phyloP scores from a whole-genome alignment of 768 basidiomycete species.

The Leccinum variicolor region DNA sequence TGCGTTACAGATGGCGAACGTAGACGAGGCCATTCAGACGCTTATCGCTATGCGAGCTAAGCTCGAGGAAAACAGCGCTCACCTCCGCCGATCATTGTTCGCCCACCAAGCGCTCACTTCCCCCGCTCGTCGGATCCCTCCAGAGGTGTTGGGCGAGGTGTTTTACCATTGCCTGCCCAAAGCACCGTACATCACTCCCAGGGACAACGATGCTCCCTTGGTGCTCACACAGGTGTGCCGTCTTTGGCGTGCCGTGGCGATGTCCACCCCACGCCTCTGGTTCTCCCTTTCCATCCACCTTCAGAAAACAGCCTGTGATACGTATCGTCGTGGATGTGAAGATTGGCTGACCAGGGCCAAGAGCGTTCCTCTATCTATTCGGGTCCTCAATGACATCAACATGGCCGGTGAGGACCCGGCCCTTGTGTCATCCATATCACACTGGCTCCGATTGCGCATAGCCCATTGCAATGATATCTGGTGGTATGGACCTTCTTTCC shows the following conservation, averaged over 20 bases:
- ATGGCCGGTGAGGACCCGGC: slow-evolving; percentile 3
- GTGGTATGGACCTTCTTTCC: slow-evolving; percentile 31
- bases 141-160: slow-evolving; percentile 31
- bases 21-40: slow-evolving; percentile 17
- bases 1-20: slow-evolving; percentile 14
- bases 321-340: slow-evolving; percentile 19
- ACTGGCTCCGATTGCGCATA: slow-evolving; percentile 25
- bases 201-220: slow-evolving; percentile 19
- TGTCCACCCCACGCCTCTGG: slow-evolving; percentile 33
- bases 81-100: slow-evolving; percentile 20
- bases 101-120: slow-evolving; percentile 24
- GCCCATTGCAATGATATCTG: slow-evolving; percentile 26
- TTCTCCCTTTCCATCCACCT: slow-evolving; percentile 26
- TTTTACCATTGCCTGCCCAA: slow-evolving; percentile 28
- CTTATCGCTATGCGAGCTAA: slow-evolving; percentile 13
- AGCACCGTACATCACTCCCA: slow-evolving; percentile 24
- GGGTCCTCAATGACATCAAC: slow-evolving; percentile 26
- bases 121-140: slow-evolving; percentile 19
- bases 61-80: slow-evolving; percentile 18
- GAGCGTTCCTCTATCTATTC: slow-evolving; percentile 22
- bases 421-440: slow-evolving; percentile 2
- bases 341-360: slow-evolving; percentile 29
- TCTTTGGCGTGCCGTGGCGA: slow-evolving; percentile 29
- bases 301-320: slow-evolving; percentile 2
- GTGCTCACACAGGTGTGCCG: slow-evolving; percentile 27